Conservation (phyloP, 2,329 filamentous ascomycete genomes). For the Trichophyton benhamiae region DNA sequence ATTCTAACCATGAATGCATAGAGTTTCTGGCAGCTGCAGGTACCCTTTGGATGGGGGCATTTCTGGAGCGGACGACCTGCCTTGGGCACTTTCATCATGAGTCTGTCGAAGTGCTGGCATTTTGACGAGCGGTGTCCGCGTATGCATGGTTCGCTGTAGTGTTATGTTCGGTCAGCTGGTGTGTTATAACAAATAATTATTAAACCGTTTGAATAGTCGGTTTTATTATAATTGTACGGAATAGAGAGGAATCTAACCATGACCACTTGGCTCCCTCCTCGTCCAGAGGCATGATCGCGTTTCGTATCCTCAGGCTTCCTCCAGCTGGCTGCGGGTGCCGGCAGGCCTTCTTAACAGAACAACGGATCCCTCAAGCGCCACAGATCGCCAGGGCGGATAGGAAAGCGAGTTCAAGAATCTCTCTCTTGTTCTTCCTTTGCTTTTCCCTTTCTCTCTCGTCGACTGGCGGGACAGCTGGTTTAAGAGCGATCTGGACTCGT, state of each 20-base stretch:
- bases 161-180: background rate
- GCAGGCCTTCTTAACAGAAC: background rate
- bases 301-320: background rate
- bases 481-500: too few species aligned
- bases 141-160: slow-evolving; percentile 36
- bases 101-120: slow-evolving; percentile 37
- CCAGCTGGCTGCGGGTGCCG: background rate
- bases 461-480: too few species aligned
- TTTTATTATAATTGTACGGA: background rate
- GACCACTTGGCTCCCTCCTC: slow-evolving; percentile 36
- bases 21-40: slow-evolving; percentile 31
- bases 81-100: slow-evolving; percentile 40
- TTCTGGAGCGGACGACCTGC: slow-evolving; percentile 37
- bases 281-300: slow-evolving; percentile 30
- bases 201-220: background rate
- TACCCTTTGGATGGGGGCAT: slow-evolving; percentile 35
- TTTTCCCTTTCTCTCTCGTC: background rate
- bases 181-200: background rate
- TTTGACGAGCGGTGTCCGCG: slow-evolving; percentile 39
- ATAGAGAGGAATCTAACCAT: slow-evolving; percentile 23
- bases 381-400: background rate
- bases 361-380: background rate
- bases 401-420: background rate
- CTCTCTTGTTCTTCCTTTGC: background rate
- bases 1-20: slow-evolving; percentile 36